Base-by-base conservation (phyloP, 768 basidiomycete species). In the Exsudoporus frostii region DNA sequence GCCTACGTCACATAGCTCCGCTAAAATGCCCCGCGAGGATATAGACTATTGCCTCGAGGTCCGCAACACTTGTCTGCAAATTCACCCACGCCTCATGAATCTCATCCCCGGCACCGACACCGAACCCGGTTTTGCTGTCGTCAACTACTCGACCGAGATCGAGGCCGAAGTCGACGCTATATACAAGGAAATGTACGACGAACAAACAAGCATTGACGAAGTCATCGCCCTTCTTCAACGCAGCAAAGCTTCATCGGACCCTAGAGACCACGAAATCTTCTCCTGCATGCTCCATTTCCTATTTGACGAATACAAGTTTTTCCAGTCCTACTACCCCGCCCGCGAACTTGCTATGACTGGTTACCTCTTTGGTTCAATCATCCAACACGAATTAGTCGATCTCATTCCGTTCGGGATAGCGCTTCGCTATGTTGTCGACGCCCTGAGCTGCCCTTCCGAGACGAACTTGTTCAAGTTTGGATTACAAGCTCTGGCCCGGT, bases 211-310 rank as follows among this genome's bases (percentile, higher is more conserved):
- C 51, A 92, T 98, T 63, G 96, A 98, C 68, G 91, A 96, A 56
- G 93, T 98, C 58, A 90, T 98, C 56, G 74, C 81, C 25, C 85
- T 93, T 73, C 84, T 99, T 25, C 88, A 91, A 71, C 82, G 85
- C 50, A 83, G 86, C 75, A 93, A 95, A 66, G 82, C 80, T 45
- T 95, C 94, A 29, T 78, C 82, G 30, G 90, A 88, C 60, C 73
- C 86, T 41, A 84, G 86, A 51, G 94, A 98, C 61, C 92, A 96
- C 68, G 93, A 98, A 73, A 84, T 97, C 56, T 98, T 98, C 67
- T 97, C 94, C n/a, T 98, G 94, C 82, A 97, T 97, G 86, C 86
- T 99, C 46, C 95, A 98, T 75, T 96, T 97, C 78, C 83, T 99
- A 40, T 98, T 99, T 73, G 97, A 98, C 82, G 97, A 99, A 74